Base-by-base conservation (phyloP, 2,329 filamentous ascomycete genomes). In the Reticulascus tulasneorum region DNA sequence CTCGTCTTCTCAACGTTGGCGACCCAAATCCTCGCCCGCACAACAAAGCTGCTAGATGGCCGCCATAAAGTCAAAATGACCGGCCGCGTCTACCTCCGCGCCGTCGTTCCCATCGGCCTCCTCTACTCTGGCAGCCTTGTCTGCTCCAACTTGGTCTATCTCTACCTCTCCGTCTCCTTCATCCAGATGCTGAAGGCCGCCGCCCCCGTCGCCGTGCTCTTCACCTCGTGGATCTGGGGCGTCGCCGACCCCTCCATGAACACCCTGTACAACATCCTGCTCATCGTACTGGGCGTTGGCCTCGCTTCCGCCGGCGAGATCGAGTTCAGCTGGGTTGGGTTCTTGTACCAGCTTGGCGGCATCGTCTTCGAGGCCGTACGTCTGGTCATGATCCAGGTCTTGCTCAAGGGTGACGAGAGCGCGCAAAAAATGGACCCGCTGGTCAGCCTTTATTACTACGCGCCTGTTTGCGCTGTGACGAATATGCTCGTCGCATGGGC, bases 371-470 rank as follows among this genome's bases (percentile, higher is more conserved):
- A 94, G 66, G 86, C 87, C 28, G 73, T 86, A 44, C 82, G 87
- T 42, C 69, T 93, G 45, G 82, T 89, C 63, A 87, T 94, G 84
- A 86, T 93, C 38, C 84, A 94, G 65, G 79, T 84, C 42, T 72
- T 94, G 50, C 77, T 94, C 33, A 86, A 80, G 55, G 81, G 75
- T 22, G 75, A 84, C 33, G 85, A 88, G 28, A 41, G 33, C 32
- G 40, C 40, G 12, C 60, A 85, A 66, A 87, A 86, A 69, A 93
- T 94, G 87, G 86, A 93, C 54, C 86, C 87, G 23, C 74, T 94
- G 23, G 86, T 93, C 44, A 87, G 85, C 21, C 75, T 94, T 16
- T 94, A 94, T 73, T 94, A 94, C 70, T 94, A 87, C 56, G 88
- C 87, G 1, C 87, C 87, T 6, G 81, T 88, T 31, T 94, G 87